Evolutionary conservation across 2,329 filamentous ascomycete species (phyloP), one percentile per base, ranked within the genome.

Genomic region (Fusarium sp.): DNA sequence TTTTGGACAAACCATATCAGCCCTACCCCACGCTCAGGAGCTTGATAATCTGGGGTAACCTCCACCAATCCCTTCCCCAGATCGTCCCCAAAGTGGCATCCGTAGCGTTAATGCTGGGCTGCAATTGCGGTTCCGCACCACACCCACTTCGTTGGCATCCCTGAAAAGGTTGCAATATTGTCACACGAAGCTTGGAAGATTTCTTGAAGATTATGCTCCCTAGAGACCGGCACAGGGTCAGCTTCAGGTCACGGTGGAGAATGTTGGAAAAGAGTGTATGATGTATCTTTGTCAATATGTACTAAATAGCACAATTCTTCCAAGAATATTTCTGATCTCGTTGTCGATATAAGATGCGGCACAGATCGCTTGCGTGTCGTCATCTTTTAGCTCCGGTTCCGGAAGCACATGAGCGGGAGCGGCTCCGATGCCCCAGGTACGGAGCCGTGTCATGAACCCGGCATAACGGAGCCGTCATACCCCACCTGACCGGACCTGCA

Each of bases 391-490:
- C 20, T 41, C 29, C 54, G 56, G 56, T 18, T 59, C 29, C 54
- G 76, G 81, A 24, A 76, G 77, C 16, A 67, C 71, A 0, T 76
- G 72, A 29, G 59, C n/a, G 68, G 57, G 37, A 31, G 61, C 61
- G 57, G 57, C 57, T 60, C 57, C 57, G 57, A 45, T 60, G 27
- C 9, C 13, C 14, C 14, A 37, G 16, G 20, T 37, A 45, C 57
- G 57, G 57, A 60, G 35, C 57, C 57, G 56, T 59, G 37, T 24
- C 33, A 39, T 39, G 5, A 10, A 16, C 6, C 24, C 37, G 35
- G 24, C 56, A 43, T 43, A 59, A 41, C 37, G 57, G 57, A 60
- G 57, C 57, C 57, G 39, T 60, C 11, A 22, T 24, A 29, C 57
- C 57, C 57, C 39, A n/a, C 57, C n/a, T 45, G 33, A n/a, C 50